Conservation (phyloP, 2,329 filamentous ascomycete species). For the Pezicula radicicola region DNA sequence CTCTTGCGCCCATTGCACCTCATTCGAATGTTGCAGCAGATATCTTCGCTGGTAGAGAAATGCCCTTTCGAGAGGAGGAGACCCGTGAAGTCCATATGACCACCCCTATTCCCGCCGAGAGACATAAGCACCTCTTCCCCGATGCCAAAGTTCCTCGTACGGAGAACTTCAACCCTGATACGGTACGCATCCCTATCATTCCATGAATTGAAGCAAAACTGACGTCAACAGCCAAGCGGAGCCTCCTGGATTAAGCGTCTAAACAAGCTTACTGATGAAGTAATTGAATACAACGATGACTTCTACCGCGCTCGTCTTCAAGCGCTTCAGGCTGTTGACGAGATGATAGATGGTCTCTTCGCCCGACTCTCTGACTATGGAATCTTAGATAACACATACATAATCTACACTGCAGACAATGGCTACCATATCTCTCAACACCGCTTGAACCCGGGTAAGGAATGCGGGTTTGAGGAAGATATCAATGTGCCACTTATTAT, state of each 20-base stretch:
- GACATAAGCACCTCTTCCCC: slow-evolving; percentile 61
- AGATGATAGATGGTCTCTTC: slow-evolving; percentile 47
- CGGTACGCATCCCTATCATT: slow-evolving; percentile 31
- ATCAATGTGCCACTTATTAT: slow-evolving; percentile 53
- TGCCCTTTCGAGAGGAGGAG: neutral
- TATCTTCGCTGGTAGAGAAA: neutral
- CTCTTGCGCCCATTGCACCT: slow-evolving; percentile 63
- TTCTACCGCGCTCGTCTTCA: slow-evolving; percentile 50
- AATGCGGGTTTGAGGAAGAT: slow-evolving; percentile 48
- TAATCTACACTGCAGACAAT: slow-evolving; percentile 58
- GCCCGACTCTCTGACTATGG: slow-evolving; percentile 35
- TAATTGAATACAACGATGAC: slow-evolving; percentile 45
- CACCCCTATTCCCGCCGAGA: slow-evolving; percentile 53
- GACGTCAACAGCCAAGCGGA: slow-evolving; percentile 32
- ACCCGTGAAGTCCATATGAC: slow-evolving; percentile 29
- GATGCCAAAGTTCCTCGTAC: slow-evolving; percentile 58
- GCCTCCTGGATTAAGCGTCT: slow-evolving; percentile 46
- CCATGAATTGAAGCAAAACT: neutral
- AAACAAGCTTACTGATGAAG: slow-evolving; percentile 35
- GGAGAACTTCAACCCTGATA: slow-evolving; percentile 63
- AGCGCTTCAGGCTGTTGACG: slow-evolving; percentile 51
- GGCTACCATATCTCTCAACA: slow-evolving; percentile 51
- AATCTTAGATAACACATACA: slow-evolving; percentile 45
- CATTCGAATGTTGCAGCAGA: slow-evolving; percentile 48
- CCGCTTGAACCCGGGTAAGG: slow-evolving; percentile 46